phyloP scores from a whole-genome alignment of 2,329 filamentous ascomycete species.

The Trichoderma afroharzianum region DNA sequence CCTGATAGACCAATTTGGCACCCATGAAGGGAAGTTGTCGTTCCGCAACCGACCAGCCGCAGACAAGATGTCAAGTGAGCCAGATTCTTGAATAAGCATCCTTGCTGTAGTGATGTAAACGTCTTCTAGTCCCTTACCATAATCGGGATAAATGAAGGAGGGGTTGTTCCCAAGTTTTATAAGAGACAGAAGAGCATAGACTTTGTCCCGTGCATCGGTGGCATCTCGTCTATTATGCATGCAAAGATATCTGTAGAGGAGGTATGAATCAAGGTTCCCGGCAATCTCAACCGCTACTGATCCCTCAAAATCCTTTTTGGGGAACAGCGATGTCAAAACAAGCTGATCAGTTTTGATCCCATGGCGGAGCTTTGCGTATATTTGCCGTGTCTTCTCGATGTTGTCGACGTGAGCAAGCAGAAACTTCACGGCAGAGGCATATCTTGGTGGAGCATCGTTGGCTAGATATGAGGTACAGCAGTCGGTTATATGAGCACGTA shows the following conservation, averaged over 20 bases:
- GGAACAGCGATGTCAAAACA: neutral
- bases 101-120: neutral
- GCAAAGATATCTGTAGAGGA: neutral
- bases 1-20: neutral
- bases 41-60: neutral
- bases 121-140: neutral
- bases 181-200: neutral
- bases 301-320: neutral
- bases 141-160: neutral
- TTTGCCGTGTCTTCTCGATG: neutral
- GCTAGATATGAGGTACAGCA: neutral
- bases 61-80: neutral
- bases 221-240: neutral
- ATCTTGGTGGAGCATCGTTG: neutral
- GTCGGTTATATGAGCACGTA: neutral
- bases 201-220: neutral
- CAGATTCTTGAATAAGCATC: neutral
- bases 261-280: neutral
- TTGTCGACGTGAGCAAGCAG: neutral
- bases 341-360: neutral
- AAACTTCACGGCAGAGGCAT: neutral
- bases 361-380: neutral
- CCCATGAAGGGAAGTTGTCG: neutral
- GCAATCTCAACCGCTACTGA: neutral
- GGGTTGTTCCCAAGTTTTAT: neutral